Evolutionary conservation across 202 grass and related monocot species (phyloP).

Genomic region (Schoenoplectus tabernaemontani): DNA sequence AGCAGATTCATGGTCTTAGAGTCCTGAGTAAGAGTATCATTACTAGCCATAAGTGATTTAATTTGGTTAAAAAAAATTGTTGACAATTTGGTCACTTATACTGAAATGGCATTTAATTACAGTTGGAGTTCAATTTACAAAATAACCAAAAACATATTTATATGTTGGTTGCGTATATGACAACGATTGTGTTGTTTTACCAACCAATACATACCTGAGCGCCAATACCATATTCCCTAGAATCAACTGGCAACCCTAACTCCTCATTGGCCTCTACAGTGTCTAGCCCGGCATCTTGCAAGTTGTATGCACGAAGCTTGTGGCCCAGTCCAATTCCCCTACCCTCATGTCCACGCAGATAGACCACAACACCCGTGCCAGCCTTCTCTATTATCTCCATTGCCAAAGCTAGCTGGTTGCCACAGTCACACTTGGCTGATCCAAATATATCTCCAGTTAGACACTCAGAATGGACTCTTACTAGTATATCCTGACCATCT

Average conservation of each 20-base stretch:
- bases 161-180: not conserved
- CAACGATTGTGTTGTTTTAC: not conserved
- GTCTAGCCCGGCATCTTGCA: conserved; percentile 75
- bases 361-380: conserved; percentile 74
- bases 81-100: not conserved
- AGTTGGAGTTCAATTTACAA: not conserved
- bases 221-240: conserved; percentile 87
- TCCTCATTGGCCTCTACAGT: conserved; percentile 98
- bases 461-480: conserved; percentile 90
- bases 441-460: conserved; percentile 97
- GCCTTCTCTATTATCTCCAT: conserved; percentile 88
- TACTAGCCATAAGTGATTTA: not conserved
- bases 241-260: conserved; percentile 77
- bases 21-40: not conserved
- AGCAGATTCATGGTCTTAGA: not conserved
- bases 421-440: conserved; percentile 83
- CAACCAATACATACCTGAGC: conserved; percentile 51
- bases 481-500: conserved; percentile 76
- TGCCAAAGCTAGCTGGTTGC: conserved; percentile 61
- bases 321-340: conserved; percentile 89
- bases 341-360: conserved; percentile 93
- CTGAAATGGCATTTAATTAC: not conserved
- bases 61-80: not conserved
- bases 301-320: conserved; percentile 89
- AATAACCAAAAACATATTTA: not conserved